Conservation (phyloP, 306 rosid genomes). For the Vigna hirtella region DNA sequence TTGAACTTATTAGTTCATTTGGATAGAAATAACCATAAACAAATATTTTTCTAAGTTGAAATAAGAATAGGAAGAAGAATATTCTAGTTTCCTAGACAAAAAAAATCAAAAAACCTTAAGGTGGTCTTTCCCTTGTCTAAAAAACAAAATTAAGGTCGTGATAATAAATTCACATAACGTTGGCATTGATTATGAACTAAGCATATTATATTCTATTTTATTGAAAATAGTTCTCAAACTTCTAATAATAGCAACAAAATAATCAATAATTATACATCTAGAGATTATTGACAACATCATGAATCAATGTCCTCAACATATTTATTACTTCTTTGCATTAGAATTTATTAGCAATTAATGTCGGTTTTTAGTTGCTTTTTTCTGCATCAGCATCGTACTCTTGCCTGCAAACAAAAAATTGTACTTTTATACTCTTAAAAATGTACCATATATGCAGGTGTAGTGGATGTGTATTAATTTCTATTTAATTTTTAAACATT, state of each 20-base stretch:
- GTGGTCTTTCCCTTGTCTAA: neutral
- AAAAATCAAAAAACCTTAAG: neutral
- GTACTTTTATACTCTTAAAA: neutral
- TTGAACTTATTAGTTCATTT: constrained; percentile 34
- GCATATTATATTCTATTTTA: neutral
- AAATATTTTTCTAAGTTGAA: neutral
- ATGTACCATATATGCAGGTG: neutral
- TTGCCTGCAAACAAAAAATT: neutral
- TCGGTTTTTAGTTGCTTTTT: constrained; percentile 7
- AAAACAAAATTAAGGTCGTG: constrained; percentile 26
- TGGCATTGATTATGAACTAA: constrained; percentile 26
- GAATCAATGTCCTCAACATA: neutral
- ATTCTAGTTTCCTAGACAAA: constrained; percentile 29
- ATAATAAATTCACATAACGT: neutral
- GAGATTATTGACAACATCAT: neutral
- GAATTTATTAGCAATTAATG: neutral
- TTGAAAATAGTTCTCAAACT: neutral
- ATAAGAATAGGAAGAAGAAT: constrained; percentile 18
- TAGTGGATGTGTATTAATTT: neutral
- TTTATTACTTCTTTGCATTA: neutral
- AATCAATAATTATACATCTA: neutral
- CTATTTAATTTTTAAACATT: neutral
- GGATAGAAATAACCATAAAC: neutral
- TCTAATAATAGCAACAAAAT: neutral
- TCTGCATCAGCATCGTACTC: neutral